Conservation (phyloP, 768 basidiomycete species). For the Boletus rufocinnamomeus region DNA sequence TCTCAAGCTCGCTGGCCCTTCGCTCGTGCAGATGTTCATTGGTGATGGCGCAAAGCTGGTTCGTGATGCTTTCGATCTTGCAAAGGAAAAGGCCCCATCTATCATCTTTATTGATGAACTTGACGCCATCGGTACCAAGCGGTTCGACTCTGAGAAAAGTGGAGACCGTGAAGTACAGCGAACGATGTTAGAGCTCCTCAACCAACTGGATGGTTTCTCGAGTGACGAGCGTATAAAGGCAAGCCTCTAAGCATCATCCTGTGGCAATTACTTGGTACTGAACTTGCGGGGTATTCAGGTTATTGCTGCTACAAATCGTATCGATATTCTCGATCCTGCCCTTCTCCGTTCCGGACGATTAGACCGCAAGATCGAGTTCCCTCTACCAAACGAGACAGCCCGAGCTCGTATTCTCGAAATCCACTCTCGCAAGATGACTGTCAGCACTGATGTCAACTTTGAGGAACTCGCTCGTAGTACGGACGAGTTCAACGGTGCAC, state of each 20-base stretch:
- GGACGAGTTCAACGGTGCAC: conserved; percentile 98
- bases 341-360: conserved; percentile 97
- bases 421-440: conserved; percentile 95
- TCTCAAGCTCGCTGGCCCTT: conserved; percentile 95
- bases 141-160: conserved; percentile 98
- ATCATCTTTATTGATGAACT: conserved; percentile 99
- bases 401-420: conserved; percentile 95
- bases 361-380: conserved; percentile 98
- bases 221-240: conserved; percentile 98
- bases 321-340: conserved; percentile 97
- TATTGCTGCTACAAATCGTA: conserved; percentile 97
- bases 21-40: conserved; percentile 99
- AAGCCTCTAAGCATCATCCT: conserved; percentile 9
- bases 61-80: conserved; percentile 95
- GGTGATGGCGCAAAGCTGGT: conserved; percentile 99
- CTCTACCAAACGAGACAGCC: conserved; percentile 94
- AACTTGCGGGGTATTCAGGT: conserved; percentile 54
- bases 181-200: conserved; percentile 98
- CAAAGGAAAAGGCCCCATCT: conserved; percentile 97
- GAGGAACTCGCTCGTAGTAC: conserved; percentile 96
- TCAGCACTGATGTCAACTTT: conserved; percentile 87
- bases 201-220: conserved; percentile 97
- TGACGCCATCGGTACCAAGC: conserved; percentile 98
- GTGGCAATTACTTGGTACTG: background rate
- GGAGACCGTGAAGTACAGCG: conserved; percentile 99